Base-by-base conservation (phyloP, 306 rosid genomes). In the Cicer chorassanicum region DNA sequence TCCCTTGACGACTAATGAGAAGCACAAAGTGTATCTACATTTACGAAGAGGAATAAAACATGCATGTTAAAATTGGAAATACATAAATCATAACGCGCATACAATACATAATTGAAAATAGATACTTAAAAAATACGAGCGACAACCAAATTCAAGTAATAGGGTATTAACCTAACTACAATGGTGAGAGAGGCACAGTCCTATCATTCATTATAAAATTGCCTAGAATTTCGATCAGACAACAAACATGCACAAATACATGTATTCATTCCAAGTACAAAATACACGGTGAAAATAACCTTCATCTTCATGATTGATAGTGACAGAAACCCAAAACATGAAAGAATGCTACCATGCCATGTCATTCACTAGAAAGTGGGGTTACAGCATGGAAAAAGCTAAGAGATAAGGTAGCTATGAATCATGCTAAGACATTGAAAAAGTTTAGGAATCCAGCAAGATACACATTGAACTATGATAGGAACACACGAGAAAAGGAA, bases 1-100 rank as follows among this genome's bases (percentile, higher is more conserved):
- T 93, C 82, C 98, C 98, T 80, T 93, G 98, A 65, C 98, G 92
- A 70, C 97, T 93, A 61, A 91, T 88, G 68, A 93, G 93, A 70
- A 93, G 89, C 85, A 93, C 98, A 77, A 91, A 92, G 21, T 89
- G 88, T 72, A 92, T 92, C 98, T 92, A 83, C 73, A 87, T 16
- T 53, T n/a, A 68, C 41, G 66, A 15, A 64, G 16, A 55, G 13
- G 34, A 77, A 62, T 51, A 80, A 57, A 74, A 19, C 14, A 68
- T 78, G 51, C 21, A 75, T 66, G 70, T 21, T 43, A 29, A 76
- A 38, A 72, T 24, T 8, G 53, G 36, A 61, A 61, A 66, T 50
- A 43, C 21, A 65, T 15, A 43, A 76, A 72, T 18, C 39, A 57
- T 1, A 57, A 11, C 8, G 46, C 54, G 38, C 8, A 10, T 5